Evolutionary conservation across 306 rosid species (phyloP).

Genomic region (Ochetophila trinervis): DNA sequence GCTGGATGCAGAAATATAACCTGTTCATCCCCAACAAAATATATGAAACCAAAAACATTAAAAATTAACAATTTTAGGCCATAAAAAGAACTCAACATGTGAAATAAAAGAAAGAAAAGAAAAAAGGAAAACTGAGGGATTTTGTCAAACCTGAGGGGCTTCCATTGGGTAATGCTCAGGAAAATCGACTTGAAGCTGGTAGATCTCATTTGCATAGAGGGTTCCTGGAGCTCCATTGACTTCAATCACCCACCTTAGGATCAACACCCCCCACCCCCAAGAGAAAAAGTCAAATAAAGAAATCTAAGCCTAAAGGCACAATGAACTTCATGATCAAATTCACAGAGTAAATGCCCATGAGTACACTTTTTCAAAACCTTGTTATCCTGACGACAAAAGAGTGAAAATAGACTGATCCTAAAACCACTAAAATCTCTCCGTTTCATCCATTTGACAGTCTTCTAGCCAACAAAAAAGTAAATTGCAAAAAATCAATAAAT

Average conservation of each 20-base stretch:
- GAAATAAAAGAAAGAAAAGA: background rate
- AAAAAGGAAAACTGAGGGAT: background rate
- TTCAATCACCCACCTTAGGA: slow-evolving; percentile 94
- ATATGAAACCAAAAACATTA: slow-evolving; percentile 22
- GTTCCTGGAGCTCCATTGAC: slow-evolving; percentile 98
- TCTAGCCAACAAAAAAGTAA: background rate
- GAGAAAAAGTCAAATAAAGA: slow-evolving; percentile 1
- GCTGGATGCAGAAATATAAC: slow-evolving; percentile 97
- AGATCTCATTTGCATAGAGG: slow-evolving; percentile 81
- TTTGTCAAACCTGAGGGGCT: slow-evolving; percentile 82
- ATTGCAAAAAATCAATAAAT: background rate
- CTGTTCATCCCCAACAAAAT: slow-evolving; percentile 40
- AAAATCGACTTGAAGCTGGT: slow-evolving; percentile 98
- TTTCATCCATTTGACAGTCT: background rate
- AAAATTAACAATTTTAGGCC: slow-evolving; percentile 15
- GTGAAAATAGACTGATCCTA: slow-evolving; percentile 5
- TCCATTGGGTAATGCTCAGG: slow-evolving; percentile 99
- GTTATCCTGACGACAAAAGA: background rate
- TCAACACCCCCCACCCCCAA: slow-evolving; percentile 13
- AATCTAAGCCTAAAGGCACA: background rate
- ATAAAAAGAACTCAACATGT: slow-evolving; percentile 1
- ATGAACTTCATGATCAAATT: background rate
- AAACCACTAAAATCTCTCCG: background rate
- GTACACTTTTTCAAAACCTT: background rate
- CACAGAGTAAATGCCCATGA: background rate